phyloP scores from a whole-genome alignment of 1,139 yeast genomes.

The Pichia sp. region DNA sequence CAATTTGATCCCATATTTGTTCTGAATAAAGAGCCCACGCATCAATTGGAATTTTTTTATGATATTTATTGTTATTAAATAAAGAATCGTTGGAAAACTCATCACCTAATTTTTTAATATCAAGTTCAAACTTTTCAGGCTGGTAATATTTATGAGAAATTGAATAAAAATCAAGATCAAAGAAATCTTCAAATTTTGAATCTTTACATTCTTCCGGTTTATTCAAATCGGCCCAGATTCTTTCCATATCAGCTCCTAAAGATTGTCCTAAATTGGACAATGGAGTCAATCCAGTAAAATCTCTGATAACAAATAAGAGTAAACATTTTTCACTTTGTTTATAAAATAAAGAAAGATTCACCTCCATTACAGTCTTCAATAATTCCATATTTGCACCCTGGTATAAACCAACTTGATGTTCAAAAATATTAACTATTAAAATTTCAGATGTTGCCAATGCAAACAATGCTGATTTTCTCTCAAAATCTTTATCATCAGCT shows the following conservation, averaged over 20 bases:
- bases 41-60: conserved; percentile 83
- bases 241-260: conserved; percentile 59
- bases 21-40: conserved; percentile 94
- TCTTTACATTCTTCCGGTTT: conserved; percentile 62
- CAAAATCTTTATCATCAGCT: conserved; percentile 98
- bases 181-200: conserved; percentile 61
- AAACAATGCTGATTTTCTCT: conserved; percentile 90
- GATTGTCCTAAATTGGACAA: conserved; percentile 64
- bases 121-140: conserved; percentile 62
- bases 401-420: conserved; percentile 90
- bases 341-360: conserved; percentile 75
- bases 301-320: conserved; percentile 83
- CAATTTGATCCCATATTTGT: conserved; percentile 92
- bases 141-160: conserved; percentile 82
- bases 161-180: conserved; percentile 77
- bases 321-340: conserved; percentile 58
- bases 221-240: conserved; percentile 71
- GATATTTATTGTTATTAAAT: conserved; percentile 65
- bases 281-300: conserved; percentile 86
- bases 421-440: conserved; percentile 91
- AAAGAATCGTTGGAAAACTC: conserved; percentile 40
- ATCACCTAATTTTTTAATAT: conserved; percentile 61
- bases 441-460: conserved; percentile 91
- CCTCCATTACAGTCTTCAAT: conserved; percentile 92
- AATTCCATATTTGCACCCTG: conserved; percentile 98